These are phyloP conservation scores for Hypoxylon crocopeplum DNA, from an alignment of 495 filamentous ascomycete genomes.

Conservation along the genomic window DNA sequence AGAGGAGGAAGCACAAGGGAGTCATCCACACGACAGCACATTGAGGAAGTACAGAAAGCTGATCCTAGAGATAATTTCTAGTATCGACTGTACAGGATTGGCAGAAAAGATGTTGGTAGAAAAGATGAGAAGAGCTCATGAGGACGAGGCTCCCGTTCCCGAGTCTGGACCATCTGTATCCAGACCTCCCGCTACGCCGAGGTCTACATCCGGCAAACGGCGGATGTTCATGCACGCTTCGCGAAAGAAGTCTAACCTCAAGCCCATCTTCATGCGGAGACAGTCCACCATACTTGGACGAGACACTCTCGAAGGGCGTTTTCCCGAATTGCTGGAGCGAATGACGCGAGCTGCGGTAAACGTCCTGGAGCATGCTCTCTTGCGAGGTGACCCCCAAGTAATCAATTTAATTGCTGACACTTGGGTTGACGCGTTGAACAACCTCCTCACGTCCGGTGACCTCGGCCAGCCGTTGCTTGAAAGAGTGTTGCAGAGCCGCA, in stretches of 20 bases:
- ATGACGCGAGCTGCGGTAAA: slow-evolving; percentile 3
- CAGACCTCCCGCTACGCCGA: background rate
- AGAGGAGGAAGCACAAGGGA: too few species aligned
- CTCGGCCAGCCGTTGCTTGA: slow-evolving; percentile 6
- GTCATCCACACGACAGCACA: too few species aligned
- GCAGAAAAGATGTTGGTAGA: too few species aligned
- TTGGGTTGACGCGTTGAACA: slow-evolving; percentile 2
- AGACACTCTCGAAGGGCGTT: background rate
- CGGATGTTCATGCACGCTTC: too few species aligned
- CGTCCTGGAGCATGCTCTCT: background rate
- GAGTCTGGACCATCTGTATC: background rate
- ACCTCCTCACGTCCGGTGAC: background rate
- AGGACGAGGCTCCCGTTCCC: background rate
- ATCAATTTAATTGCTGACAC: slow-evolving; percentile 5
- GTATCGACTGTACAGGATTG: background rate
- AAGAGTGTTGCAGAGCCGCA: background rate
- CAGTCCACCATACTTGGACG: background rate
- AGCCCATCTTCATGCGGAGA: background rate
- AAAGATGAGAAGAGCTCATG: too few species aligned
- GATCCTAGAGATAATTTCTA: background rate
- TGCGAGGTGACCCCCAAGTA: background rate
- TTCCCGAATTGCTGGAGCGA: background rate
- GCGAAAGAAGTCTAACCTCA: too few species aligned
- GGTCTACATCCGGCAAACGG: too few species aligned
- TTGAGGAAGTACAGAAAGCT: background rate